phyloP scores from a whole-genome alignment of 306 rosid species.

The Begonia peltatifolia region DNA sequence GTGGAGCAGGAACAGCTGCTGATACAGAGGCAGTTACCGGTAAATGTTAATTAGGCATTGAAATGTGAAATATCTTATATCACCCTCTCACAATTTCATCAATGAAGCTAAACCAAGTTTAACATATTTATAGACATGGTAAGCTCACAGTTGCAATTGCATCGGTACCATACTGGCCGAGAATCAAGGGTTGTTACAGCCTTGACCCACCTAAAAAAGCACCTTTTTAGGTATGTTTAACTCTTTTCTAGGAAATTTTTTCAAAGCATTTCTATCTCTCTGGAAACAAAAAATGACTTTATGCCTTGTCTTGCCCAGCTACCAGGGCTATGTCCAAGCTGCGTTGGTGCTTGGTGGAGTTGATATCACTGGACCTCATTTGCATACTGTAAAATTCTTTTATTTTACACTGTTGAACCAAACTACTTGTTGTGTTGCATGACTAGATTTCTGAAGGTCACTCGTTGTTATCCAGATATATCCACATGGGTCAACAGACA shows the following conservation, averaged over 20 bases:
- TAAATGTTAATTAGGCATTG: constrained; percentile 10
- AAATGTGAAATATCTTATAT: background rate
- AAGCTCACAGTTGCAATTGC: constrained; percentile 87
- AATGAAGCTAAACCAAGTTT: constrained; percentile 12
- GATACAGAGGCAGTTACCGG: constrained; percentile 99
- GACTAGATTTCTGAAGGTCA: constrained; percentile 6
- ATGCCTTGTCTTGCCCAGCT: constrained; percentile 27
- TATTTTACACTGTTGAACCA: background rate
- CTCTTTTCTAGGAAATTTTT: too few relatives aligned
- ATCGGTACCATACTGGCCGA: constrained; percentile 87
- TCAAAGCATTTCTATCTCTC: too few relatives aligned
- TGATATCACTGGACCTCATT: constrained; percentile 86
- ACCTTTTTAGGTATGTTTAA: constrained; percentile 32
- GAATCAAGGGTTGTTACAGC: constrained; percentile 51
- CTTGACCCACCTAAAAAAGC: constrained; percentile 38
- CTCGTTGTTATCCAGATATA: constrained; percentile 35
- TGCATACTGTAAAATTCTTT: constrained; percentile 62
- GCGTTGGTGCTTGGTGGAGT: constrained; percentile 97
- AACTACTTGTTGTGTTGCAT: constrained; percentile 4
- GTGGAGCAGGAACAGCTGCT: constrained; percentile 99
- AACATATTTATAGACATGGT: constrained; percentile 56
- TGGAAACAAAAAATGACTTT: background rate
- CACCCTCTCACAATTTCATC: background rate
- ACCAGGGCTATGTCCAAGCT: constrained; percentile 74
- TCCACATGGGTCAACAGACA: constrained; percentile 74